Evolutionary conservation across 2,329 filamentous ascomycete species (phyloP).

Genomic region (Acarospora socialis): DNA sequence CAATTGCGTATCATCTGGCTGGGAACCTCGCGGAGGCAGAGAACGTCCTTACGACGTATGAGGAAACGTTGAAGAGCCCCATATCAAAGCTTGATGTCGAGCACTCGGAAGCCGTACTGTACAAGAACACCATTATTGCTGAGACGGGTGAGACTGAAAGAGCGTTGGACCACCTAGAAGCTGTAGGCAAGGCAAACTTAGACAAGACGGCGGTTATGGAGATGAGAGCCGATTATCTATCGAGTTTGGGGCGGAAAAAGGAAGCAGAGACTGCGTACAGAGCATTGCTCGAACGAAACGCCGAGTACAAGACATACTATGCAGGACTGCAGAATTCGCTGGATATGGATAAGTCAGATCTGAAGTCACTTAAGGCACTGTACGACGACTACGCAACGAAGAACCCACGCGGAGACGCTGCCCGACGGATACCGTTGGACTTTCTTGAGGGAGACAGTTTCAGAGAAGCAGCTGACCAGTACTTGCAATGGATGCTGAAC

Average conservation of each 20-base stretch:
- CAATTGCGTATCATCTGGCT: conserved; percentile 81
- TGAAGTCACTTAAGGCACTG: conserved; percentile 53
- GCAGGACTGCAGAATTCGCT: conserved; percentile 58
- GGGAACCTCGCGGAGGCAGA: conserved; percentile 78
- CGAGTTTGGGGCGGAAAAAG: conserved; percentile 59
- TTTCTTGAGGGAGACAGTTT: conserved; percentile 78
- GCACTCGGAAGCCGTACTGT: conserved; percentile 84
- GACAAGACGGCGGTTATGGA: conserved; percentile 81
- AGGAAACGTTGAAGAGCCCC: conserved; percentile 75
- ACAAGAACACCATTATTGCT: conserved; percentile 89
- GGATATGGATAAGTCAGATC: conserved; percentile 46
- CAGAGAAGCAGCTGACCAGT: conserved; percentile 58
- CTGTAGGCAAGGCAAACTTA: conserved; percentile 59
- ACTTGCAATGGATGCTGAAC: conserved; percentile 71
- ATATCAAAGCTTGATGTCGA: conserved; percentile 71
- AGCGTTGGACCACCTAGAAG: conserved; percentile 75
- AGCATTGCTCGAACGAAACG: conserved; percentile 68
- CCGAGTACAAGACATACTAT: conserved; percentile 79
- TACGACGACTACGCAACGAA: conserved; percentile 73
- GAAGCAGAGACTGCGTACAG: conserved; percentile 75
- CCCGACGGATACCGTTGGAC: conserved; percentile 73
- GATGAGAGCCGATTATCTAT: conserved; percentile 67
- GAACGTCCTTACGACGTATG: conserved; percentile 79
- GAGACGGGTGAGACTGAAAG: conserved; percentile 72
- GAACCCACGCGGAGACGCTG: conserved; percentile 69